These are phyloP conservation scores for Botrytis paeoniae DNA, from an alignment of 2,329 filamentous ascomycete genomes.

Conservation along the genomic window DNA sequence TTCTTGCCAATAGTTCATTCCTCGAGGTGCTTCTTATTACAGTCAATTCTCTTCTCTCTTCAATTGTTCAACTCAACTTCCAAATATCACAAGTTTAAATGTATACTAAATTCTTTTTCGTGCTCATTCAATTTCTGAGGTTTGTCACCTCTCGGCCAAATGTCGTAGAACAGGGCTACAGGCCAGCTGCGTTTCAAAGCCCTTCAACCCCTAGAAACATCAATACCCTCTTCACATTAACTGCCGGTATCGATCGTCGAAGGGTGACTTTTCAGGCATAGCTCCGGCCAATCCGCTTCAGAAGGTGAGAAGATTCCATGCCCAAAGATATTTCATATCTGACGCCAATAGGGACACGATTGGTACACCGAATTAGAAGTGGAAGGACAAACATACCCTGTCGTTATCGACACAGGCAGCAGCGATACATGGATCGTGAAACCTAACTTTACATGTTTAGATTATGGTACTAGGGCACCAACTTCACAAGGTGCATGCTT, in stretches of 20 bases:
- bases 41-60: neutral
- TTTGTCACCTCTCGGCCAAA: neutral
- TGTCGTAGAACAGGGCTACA: neutral
- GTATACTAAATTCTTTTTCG: neutral
- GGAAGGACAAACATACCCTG: slow-evolving; percentile 13
- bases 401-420: slow-evolving; percentile 47
- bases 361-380: slow-evolving; percentile 18
- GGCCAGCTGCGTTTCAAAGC: neutral
- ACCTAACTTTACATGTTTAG: slow-evolving; percentile 39
- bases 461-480: slow-evolving; percentile 25
- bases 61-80: neutral
- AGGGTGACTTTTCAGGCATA: neutral
- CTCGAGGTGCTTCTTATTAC: neutral
- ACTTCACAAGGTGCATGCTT: slow-evolving; percentile 20
- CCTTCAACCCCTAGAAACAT: neutral
- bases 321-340: neutral
- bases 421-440: slow-evolving; percentile 47
- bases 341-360: neutral
- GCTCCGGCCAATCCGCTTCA: neutral
- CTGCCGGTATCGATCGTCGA: neutral
- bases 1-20: no score
- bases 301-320: neutral
- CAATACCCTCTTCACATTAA: neutral
- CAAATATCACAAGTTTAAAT: neutral
- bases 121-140: neutral